Conservation (phyloP, 208 protist species). For the Trypanosoma platydactyli region DNA sequence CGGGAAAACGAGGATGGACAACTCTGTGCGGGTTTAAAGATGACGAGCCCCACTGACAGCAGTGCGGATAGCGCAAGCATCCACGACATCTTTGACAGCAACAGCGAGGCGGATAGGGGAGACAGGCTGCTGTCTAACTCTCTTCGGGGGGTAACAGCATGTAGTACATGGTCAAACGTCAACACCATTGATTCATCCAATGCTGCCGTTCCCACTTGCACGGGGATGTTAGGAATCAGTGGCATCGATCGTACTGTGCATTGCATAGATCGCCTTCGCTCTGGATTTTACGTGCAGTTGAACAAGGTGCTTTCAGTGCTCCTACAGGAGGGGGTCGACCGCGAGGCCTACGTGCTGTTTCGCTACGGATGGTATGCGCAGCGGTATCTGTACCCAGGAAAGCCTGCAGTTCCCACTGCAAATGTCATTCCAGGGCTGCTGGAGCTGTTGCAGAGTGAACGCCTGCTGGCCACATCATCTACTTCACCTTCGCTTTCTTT, state of each 20-base stretch:
- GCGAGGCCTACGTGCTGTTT: slow-evolving; percentile 66
- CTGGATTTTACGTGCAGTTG: slow-evolving; percentile 45
- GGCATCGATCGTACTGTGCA: slow-evolving; percentile 13
- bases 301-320: slow-evolving; percentile 46
- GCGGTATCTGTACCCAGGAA: slow-evolving; percentile 34
- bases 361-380: slow-evolving; percentile 55
- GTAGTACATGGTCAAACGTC: not conserved
- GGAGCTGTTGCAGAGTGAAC: slow-evolving; percentile 22
- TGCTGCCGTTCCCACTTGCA: not conserved
- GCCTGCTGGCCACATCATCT: not conserved
- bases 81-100: slow-evolving; percentile 15
- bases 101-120: slow-evolving; percentile 28
- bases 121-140: not conserved
- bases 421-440: slow-evolving; percentile 22
- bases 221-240: not conserved
- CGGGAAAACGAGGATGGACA: too few species aligned
- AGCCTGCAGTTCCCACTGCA: not conserved
- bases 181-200: not conserved
- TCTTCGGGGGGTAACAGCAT: not conserved
- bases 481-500: not conserved
- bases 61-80: slow-evolving; percentile 11
- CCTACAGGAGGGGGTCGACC: slow-evolving; percentile 53
- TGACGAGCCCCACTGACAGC: slow-evolving; percentile 16
- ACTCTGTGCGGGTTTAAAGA: too few species aligned
- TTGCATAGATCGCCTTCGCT: slow-evolving; percentile 32